Base-by-base conservation (phyloP, 495 filamentous ascomycete genomes). In the Hypoxylon rickii region DNA sequence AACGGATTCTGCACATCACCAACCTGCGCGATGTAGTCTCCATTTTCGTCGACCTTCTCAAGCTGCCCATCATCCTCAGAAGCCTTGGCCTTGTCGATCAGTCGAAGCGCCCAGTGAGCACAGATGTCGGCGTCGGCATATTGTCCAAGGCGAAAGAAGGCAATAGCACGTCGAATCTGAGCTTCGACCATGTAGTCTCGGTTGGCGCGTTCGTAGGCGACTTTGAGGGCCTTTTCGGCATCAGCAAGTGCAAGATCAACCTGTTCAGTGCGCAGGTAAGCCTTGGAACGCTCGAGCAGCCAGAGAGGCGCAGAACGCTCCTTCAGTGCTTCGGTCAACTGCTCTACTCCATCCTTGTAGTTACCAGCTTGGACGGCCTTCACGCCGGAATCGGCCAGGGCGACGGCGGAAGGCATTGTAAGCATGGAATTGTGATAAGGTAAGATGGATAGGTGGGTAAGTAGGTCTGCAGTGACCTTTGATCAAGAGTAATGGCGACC, bases 271-370 rank as follows among this genome's bases (percentile, higher is more conserved):
- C 92, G 87, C 7, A 89, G 82, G 64, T 90, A 87, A 20, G 92
- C 91, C 8, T 86, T 92, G 1, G 90, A 89, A 19, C 95, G 90
- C 67, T 94, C 87, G 55, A 96, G 83, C 56, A 94, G 88, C 81
- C 95, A 97, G 51, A 83, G 69, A 3, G 90, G 88, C 6, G 91
- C 87, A 24, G 79, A 82, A 8, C 89, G 85, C 5, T 79, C 68
- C 20, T 76, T 61, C 3, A 98, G 73, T n/a, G 92, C 94, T 39
- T 79, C 74, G n/a, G 92, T 89, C 58, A 89, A 90, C 58, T 87
- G 76, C 6, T 72, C 69, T 62, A 96, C 83, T 7, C 91, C 93
- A 20, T 76, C 73, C 7, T 73, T 66, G 57, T 82, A 94, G 44
- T 95, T 77, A 37, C 79, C 78, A 0, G 70, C 75, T 8, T 75